Percentiles rank a stretch among this genome's conserved stretches.
phyloP scores from a whole-genome alignment of 2,329 filamentous ascomycete genomes.

The Monosporascus sp. region DNA sequence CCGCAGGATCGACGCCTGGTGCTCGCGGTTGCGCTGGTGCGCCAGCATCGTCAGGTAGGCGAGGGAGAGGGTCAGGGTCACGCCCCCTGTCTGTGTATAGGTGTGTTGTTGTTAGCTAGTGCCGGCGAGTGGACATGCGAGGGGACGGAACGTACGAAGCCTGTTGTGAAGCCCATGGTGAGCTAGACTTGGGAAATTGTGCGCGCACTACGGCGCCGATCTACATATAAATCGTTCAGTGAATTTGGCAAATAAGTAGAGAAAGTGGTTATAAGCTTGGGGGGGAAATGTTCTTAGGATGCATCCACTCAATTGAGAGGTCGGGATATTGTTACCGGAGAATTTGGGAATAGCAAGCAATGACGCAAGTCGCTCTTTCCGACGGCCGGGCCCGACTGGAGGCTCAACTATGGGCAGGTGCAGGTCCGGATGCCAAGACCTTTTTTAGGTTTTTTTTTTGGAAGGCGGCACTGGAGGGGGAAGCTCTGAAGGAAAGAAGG shows the following conservation, averaged over 20 bases:
- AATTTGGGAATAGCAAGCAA: neutral
- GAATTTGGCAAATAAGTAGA: no score
- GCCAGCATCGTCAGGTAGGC: slow-evolving; percentile 67
- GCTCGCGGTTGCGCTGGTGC: slow-evolving; percentile 62
- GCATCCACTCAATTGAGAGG: no score
- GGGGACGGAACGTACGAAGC: slow-evolving; percentile 55
- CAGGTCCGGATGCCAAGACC: neutral
- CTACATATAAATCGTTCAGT: slow-evolving; percentile 14
- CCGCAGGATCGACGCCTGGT: slow-evolving; percentile 52
- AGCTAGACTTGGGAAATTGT: slow-evolving; percentile 7
- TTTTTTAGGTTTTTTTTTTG: neutral
- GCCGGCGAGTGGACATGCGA: neutral
- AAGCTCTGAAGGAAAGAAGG: no score
- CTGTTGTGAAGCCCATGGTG: slow-evolving; percentile 67
- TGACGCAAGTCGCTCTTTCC: slow-evolving; percentile 17
- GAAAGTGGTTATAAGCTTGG: no score
- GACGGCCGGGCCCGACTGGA: neutral
- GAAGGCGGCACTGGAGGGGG: neutral
- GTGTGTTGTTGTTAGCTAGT: neutral
- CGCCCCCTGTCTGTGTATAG: slow-evolving; percentile 59
- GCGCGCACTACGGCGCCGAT: slow-evolving; percentile 21
- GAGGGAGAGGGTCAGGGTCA: slow-evolving; percentile 67
- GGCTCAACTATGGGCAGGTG: neutral
- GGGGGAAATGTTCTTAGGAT: neutral
- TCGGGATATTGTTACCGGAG: neutral